Evolutionary conservation across 768 basidiomycete species (phyloP).

Genomic region (Lenzites betulinus): DNA sequence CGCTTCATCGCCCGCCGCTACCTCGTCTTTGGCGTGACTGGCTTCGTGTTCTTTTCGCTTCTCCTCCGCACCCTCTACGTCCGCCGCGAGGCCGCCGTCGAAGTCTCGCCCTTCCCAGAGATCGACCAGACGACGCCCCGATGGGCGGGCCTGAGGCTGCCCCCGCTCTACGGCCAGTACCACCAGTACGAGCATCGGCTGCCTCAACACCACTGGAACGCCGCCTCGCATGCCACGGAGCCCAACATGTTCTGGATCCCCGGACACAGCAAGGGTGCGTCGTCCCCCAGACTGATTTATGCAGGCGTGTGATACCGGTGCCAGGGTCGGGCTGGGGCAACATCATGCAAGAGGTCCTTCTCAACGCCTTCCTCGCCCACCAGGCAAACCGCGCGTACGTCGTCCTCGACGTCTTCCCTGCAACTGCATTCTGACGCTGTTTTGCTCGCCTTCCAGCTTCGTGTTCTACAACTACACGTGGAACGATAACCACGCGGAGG

Average conservation of each 20-base stretch:
- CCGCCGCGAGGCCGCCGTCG: not conserved
- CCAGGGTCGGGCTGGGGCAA: conserved; percentile 64
- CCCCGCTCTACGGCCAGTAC: conserved; percentile 32
- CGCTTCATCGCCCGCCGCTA: conserved; percentile 12
- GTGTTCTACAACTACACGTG: not conserved
- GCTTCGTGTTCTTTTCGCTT: conserved; percentile 9
- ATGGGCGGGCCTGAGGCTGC: conserved; percentile 16
- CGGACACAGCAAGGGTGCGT: conserved; percentile 23
- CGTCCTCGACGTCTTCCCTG: not conserved
- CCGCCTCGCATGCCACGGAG: conserved; percentile 19
- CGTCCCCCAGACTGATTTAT: not conserved
- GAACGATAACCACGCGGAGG: not conserved
- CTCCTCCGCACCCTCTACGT: conserved; percentile 10
- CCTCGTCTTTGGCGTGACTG: conserved; percentile 8
- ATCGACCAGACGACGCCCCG: not conserved
- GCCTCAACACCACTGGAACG: conserved; percentile 30
- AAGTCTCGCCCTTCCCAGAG: not conserved
- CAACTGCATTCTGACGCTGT: not conserved
- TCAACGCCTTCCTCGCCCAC: conserved; percentile 53
- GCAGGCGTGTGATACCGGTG: not conserved
- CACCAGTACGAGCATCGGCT: conserved; percentile 31
- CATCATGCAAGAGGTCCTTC: conserved; percentile 56
- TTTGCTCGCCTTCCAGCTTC: not conserved
- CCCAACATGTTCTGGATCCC: conserved; percentile 24
- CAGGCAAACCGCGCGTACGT: conserved; percentile 51